Evolutionary conservation across 805 yeast genomes (phyloP), one percentile per base, ranked within the genome.

Genomic region (Metschnikowia picachoensis): DNA sequence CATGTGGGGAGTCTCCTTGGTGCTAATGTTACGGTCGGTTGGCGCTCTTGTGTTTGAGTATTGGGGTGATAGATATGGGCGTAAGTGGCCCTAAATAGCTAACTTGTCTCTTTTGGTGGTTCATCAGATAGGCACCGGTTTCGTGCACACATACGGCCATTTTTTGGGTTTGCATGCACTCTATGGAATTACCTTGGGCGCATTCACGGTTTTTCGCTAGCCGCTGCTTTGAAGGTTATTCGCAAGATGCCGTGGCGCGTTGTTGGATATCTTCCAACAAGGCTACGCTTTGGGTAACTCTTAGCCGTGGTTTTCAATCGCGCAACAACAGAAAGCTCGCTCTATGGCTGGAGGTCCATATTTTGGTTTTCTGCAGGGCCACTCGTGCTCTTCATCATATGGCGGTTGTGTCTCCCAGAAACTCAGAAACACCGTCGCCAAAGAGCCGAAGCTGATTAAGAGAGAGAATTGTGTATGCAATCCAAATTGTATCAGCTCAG

Each of bases 251-350:
- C 69, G 79, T 64, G 84, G 87, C 38, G 70, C 82, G 47, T 64
- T 83, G 39, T 76, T 83, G 31, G 88, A 87, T 39, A 62, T 86
- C 35, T 78, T 88, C 60, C 95, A 87, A 65, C 85, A 87, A 61
- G 95, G 95, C 50, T 88, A 83, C 55, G 83, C 86, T 0, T 83
- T 39, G 90, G 90, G 20, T 83, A 82, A 55, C 65, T 83, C 25
- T 59, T 83, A 48, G 87, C 82, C 6, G 86, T 82, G 41, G 70
- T 82, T 20, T 83, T 82, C 67, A 77, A 78, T 50, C 71, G 88
- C 60, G 85, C 84, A 30, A 76, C 83, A 35, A 48, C 53, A n/a
- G 46, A 48, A 49, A 76, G 72, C 48, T 68, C 82, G 4, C 55
- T 67, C 1, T 78, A 81, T 51, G 67, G 72, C 0, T 83, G 89